These are phyloP conservation scores for Heliocybe sulcata DNA, from an alignment of 1,284 basidiomycete species.

Conservation along the genomic window DNA sequence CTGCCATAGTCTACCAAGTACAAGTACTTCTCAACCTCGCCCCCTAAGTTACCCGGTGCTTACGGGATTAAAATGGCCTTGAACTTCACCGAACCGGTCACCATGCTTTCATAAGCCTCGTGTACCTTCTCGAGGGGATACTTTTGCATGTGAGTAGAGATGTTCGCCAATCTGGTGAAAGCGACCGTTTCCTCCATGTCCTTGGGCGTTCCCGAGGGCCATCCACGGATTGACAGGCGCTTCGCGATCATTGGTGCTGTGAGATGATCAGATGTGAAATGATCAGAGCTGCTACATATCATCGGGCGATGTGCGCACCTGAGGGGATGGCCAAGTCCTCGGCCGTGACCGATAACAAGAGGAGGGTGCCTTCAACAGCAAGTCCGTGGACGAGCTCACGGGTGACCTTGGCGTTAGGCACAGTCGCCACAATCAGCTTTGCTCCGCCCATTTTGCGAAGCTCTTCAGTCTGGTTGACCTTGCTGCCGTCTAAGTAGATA, in stretches of 20 bases:
- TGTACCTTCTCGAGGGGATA: neutral
- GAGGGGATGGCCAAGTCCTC: neutral
- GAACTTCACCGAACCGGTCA: too few species aligned
- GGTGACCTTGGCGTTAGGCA: too few species aligned
- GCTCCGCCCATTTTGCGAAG: conserved; percentile 29
- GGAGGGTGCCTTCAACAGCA: conserved; percentile 13
- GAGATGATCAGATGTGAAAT: conserved; percentile 1
- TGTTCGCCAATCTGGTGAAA: conserved; percentile 14
- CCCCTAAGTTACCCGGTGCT: too few species aligned
- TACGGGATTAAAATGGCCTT: too few species aligned
- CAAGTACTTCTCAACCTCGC: too few species aligned
- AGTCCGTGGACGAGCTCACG: conserved; percentile 17
- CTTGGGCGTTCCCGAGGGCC: conserved; percentile 17
- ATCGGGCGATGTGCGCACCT: neutral
- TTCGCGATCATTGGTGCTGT: too few species aligned
- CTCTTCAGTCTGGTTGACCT: conserved; percentile 14
- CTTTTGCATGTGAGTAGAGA: conserved; percentile 11
- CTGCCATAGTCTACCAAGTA: too few species aligned
- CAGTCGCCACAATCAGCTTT: conserved; percentile 21
- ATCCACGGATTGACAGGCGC: conserved; percentile 14
- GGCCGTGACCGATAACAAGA: too few species aligned
- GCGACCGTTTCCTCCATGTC: conserved; percentile 16
- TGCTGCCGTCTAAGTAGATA: conserved; percentile 15
- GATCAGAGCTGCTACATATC: too few species aligned
- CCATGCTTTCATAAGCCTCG: neutral